phyloP scores from a whole-genome alignment of 106 monocot genomes.

The Amphibolis antarctica region DNA sequence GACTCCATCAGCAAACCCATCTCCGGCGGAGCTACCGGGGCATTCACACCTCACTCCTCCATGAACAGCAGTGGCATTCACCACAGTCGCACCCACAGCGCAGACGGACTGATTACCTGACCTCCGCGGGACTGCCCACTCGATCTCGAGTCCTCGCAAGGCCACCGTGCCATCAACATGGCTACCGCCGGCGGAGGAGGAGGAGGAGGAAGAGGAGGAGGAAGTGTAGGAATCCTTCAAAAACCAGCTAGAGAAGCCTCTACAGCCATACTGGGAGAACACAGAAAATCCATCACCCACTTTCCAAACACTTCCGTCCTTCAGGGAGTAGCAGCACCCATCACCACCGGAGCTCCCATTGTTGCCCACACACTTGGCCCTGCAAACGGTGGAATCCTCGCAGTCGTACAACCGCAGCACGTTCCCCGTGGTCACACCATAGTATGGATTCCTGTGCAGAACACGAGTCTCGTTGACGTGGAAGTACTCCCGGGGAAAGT shows the following conservation, averaged over 20 bases:
- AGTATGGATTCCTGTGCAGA: slow-evolving; percentile 17
- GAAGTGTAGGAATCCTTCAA: background rate
- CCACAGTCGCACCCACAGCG: slow-evolving; percentile 34
- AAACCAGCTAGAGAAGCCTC: slow-evolving; percentile 90
- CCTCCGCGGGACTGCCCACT: slow-evolving; percentile 69
- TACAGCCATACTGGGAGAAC: slow-evolving; percentile 59
- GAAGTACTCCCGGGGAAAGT: slow-evolving; percentile 49
- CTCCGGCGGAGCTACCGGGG: slow-evolving; percentile 37
- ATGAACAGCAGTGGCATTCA: slow-evolving; percentile 50
- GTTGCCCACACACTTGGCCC: slow-evolving; percentile 25
- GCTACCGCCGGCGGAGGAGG: background rate
- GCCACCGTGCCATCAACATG: background rate
- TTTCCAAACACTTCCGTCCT: slow-evolving; percentile 71
- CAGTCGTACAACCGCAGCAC: slow-evolving; percentile 76
- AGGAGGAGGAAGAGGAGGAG: no score
- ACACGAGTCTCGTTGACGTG: slow-evolving; percentile 11
- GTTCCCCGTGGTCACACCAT: slow-evolving; percentile 38
- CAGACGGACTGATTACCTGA: slow-evolving; percentile 26
- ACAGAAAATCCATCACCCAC: slow-evolving; percentile 40
- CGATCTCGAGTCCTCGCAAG: slow-evolving; percentile 58
- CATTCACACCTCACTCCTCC: slow-evolving; percentile 63
- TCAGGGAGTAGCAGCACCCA: slow-evolving; percentile 78
- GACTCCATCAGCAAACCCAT: slow-evolving; percentile 53
- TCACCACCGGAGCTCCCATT: slow-evolving; percentile 5
- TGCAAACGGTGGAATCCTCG: slow-evolving; percentile 83